Base-by-base conservation (phyloP, 2,329 filamentous ascomycete species). In the Phyllosticta ampelicida region DNA sequence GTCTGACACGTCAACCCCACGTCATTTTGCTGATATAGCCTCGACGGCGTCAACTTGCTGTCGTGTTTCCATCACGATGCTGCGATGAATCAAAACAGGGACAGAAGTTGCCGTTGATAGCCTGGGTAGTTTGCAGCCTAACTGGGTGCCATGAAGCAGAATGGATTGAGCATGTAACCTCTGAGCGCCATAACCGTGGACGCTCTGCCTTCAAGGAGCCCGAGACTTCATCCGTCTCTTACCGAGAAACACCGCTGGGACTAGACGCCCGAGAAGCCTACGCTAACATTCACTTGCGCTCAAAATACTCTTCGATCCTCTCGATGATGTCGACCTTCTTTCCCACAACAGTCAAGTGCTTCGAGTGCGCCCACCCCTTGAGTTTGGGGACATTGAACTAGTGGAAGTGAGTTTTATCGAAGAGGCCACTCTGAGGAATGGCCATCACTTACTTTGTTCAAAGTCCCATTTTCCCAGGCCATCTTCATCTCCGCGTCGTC, bases 401-500 rank as follows among this genome's bases (percentile, higher is more conserved):
- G 9, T 9, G 11, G n/a, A 19, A 48, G 49, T 48, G 2, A 48
- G 54, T 51, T 28, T 51, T 18, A 19, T 23, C 21, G 8, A 21
- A 3, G 28, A 52, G 13, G 3, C 10, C 3, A 8, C 8, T 29
- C 16, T 21, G 51, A 10, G 51, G 11, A 13, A 36, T 36, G 11
- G n/a, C 11, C 2, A n/a, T n/a, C n/a, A 60, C 62, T 44, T 60
- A 68, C 66, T 65, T 78, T 79, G 50, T 62, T 69, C 8, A 80
- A 64, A 9, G 68, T 70, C 6, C 76, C 72, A 59, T 73, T 74
- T 36, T 75, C 69, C 60, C 73, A 78, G 3, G 73, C 65, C 5
- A 61, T 63, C 26, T 70, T 71, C 74, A 80, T 78, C 28, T 75
- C 70, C 50, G 36, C 44, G 19, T 70, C 68, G 58, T 79, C 76